A percentile compares a stretch with the other conserved stretches of the same genome.
phyloP scores from a whole-genome alignment of 257 asterid species.

The Anisodus tanguticus region DNA sequence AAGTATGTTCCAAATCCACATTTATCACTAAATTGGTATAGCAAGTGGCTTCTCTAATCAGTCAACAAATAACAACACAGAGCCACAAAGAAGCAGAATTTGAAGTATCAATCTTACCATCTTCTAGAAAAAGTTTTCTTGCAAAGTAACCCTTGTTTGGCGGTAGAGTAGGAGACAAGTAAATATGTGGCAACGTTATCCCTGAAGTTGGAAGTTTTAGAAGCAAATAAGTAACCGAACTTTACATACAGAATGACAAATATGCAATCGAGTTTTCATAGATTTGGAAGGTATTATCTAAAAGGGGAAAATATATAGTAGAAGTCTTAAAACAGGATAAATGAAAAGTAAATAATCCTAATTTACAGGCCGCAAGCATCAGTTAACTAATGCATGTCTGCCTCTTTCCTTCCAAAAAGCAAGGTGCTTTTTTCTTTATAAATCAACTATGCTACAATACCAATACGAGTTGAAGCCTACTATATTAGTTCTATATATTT shows the following conservation, averaged over 20 bases:
- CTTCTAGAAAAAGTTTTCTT: slow-evolving; percentile 44
- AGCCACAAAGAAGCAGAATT: slow-evolving; percentile 26
- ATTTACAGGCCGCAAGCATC: neutral
- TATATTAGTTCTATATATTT: neutral
- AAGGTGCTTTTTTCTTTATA: neutral
- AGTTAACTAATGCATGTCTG: slow-evolving; percentile 15
- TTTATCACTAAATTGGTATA: slow-evolving; percentile 13
- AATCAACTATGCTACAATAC: neutral
- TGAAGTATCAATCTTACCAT: slow-evolving; percentile 51
- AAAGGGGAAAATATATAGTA: neutral
- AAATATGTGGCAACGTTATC: slow-evolving; percentile 50
- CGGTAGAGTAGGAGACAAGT: slow-evolving; percentile 61
- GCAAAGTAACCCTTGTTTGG: slow-evolving; percentile 51
- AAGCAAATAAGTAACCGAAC: slow-evolving; percentile 12
- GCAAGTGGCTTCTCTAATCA: neutral
- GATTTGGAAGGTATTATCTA: neutral
- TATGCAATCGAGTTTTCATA: neutral
- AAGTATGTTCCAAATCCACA: slow-evolving; percentile 10
- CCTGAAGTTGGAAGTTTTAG: slow-evolving; percentile 46
- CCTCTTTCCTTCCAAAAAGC: neutral
- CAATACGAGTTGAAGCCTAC: neutral
- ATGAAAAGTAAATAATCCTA: slow-evolving; percentile 5
- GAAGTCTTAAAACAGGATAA: slow-evolving; percentile 4
- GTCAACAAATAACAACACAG: slow-evolving; percentile 23
- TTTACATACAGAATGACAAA: neutral